Percentiles rank a stretch among this genome's conserved stretches.
phyloP scores from a whole-genome alignment of 768 basidiomycete species.

The Cubamyces sp. region DNA sequence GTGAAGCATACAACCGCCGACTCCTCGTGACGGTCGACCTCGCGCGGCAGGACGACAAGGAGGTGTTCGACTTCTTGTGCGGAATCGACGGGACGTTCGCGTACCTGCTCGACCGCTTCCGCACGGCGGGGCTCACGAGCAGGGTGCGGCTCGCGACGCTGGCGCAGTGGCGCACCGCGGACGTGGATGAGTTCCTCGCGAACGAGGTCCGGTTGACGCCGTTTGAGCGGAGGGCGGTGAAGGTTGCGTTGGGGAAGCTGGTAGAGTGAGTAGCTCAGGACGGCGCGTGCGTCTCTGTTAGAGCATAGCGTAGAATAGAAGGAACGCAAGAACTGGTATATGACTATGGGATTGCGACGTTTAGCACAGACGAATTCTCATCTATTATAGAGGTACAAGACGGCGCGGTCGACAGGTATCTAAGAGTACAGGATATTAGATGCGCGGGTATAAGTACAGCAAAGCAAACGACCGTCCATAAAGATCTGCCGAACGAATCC shows the following conservation, averaged over 20 bases:
- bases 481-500: too few species aligned
- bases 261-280: too few species aligned
- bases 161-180: not conserved
- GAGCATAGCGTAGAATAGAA: too few species aligned
- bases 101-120: conserved; percentile 2
- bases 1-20: too few species aligned
- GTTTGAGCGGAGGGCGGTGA: conserved; percentile 1
- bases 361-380: not conserved
- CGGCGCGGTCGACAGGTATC: conserved; percentile 5
- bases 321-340: too few species aligned
- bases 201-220: not conserved
- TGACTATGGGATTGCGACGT: too few species aligned
- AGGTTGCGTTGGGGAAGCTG: not conserved
- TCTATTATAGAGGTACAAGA: conserved; percentile 8
- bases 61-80: not conserved
- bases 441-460: conserved; percentile 13
- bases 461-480: not conserved
- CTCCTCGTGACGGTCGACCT: not conserved
- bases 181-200: not conserved
- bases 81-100: not conserved
- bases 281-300: too few species aligned
- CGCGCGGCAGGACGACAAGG: not conserved
- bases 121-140: not conserved
- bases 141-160: not conserved
- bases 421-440: conserved; percentile 9